Percentiles rank a stretch among this genome's conserved stretches.
Evolutionary conservation across 306 rosid genomes (phyloP).

Genomic region (Malus sylvestris): DNA sequence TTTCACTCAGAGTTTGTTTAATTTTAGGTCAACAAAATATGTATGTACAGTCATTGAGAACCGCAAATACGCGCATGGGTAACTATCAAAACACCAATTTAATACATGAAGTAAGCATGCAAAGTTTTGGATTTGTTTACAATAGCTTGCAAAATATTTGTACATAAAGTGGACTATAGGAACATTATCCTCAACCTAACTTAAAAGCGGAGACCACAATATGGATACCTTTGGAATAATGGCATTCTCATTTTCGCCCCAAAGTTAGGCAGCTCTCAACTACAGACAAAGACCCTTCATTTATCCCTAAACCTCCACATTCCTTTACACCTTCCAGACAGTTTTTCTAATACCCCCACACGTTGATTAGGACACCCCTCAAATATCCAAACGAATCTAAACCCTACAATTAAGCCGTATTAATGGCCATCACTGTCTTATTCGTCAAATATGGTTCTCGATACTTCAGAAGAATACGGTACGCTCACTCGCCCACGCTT

Average conservation of each 20-base stretch:
- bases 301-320: slow-evolving; percentile 2
- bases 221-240: background rate
- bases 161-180: too few species aligned
- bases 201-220: background rate
- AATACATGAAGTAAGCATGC: too few species aligned
- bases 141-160: too few species aligned
- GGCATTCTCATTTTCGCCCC: slow-evolving; percentile 21
- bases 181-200: background rate
- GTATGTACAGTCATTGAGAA: too few species aligned
- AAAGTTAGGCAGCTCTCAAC: slow-evolving; percentile 35
- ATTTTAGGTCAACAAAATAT: too few species aligned
- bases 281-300: slow-evolving; percentile 21
- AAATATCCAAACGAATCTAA: background rate
- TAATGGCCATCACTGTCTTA: background rate
- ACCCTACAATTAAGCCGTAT: background rate
- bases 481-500: too few species aligned
- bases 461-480: too few species aligned
- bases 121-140: too few species aligned
- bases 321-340: background rate
- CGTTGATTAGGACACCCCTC: background rate
- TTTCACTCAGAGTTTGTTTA: too few species aligned
- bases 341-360: background rate
- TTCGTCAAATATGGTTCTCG: background rate
- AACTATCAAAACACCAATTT: too few species aligned
- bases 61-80: too few species aligned